Conservation (phyloP, 2,329 filamentous ascomycete genomes). For the Phyllosticta citriasiana region DNA sequence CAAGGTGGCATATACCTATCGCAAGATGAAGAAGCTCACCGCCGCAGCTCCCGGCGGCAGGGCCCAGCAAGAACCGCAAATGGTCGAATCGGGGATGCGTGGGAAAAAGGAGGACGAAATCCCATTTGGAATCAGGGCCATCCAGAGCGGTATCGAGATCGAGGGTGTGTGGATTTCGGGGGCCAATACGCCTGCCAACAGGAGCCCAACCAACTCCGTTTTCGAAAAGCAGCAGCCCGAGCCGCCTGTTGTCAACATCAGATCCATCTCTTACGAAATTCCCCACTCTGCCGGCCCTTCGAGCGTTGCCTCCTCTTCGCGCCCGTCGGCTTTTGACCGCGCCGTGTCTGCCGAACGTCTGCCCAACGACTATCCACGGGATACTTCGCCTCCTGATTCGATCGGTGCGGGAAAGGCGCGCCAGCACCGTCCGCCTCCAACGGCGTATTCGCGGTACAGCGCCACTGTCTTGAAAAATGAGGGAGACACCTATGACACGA, state of each 20-base stretch:
- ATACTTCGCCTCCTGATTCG: neutral
- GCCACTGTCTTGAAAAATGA: slow-evolving; percentile 18
- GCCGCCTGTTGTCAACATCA: neutral
- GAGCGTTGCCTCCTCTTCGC: slow-evolving; percentile 26
- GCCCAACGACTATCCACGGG: slow-evolving; percentile 15
- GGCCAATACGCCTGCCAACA: slow-evolving; percentile 32
- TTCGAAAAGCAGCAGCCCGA: neutral
- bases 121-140: slow-evolving; percentile 76
- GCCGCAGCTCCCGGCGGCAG: slow-evolving; percentile 26
- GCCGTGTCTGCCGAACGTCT: slow-evolving; percentile 28
- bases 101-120: slow-evolving; percentile 51
- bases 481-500: neutral
- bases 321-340: slow-evolving; percentile 26
- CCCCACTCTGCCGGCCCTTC: slow-evolving; percentile 21
- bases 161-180: slow-evolving; percentile 60
- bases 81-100: slow-evolving; percentile 46
- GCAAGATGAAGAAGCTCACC: slow-evolving; percentile 33
- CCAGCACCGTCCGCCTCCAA: slow-evolving; percentile 22
- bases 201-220: slow-evolving; percentile 19
- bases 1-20: slow-evolving; percentile 47
- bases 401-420: slow-evolving; percentile 9
- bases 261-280: neutral
- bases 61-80: slow-evolving; percentile 40
- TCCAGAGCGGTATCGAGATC: slow-evolving; percentile 73
- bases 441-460: slow-evolving; percentile 28